Evolutionary conservation across 208 protist genomes (phyloP), one percentile per base, ranked within the genome.

Genomic region (Trichomonas tenax): DNA sequence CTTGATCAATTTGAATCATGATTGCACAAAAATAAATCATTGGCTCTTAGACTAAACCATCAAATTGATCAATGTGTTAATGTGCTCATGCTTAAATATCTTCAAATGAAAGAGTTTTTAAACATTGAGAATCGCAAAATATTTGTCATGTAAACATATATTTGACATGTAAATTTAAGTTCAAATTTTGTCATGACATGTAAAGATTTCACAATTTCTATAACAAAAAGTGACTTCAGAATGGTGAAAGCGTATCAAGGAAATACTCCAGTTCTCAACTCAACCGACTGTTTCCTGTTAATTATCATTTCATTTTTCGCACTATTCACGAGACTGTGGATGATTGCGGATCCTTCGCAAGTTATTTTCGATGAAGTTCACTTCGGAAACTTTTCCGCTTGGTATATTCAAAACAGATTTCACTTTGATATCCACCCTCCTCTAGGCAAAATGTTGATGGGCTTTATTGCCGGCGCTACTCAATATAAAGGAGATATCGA

Each of bases 401-500:
- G 86, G 44, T 93, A 93, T 38, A 93, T 93, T 38, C 41, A 51
- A 51, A 48, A 93, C 9, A 23, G 44, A 48, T 93, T 51, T 38
- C 36, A 41, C 38, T 48, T 93, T 17, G 86, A 93, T 51, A 93
- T 93, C 51, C 86, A 93, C 36, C 86, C 86, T 2, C 86, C 86
- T 26, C 86, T 93, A 48, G 86, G 44, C 0, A 93, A 93, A 17
- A 93, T 93, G 86, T n/a, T 93, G 0, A 93, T 93, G 86, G 86
- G 40, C 2, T 34, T 14, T 38, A 93, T 93, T 38, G 86, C 86
- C 0, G 26, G n/a, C 2, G 23, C 26, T 17, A 93, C 86, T 26
- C 86, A 93, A 93, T 93, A 93, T 36, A 48, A 48, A 93, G 86
- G 86, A 34, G 44, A 93, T 93, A 93, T 93, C 31, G 86, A 93